Base-by-base conservation (phyloP, 2,329 filamentous ascomycete genomes). In the Nemania sp. region DNA sequence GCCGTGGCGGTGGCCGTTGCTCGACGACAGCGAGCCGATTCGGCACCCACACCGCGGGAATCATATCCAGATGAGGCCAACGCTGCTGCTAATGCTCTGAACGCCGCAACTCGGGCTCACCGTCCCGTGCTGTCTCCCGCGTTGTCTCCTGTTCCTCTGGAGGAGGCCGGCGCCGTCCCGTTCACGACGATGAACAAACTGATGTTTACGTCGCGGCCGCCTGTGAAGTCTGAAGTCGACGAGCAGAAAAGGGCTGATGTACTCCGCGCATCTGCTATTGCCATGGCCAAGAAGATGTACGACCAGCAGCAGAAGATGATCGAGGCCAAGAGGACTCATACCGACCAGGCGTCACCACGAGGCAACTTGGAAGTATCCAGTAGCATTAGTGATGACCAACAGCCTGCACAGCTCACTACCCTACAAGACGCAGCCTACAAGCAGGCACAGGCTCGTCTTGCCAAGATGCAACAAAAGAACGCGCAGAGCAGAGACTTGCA, bases 201-300 rank as follows among this genome's bases (percentile, higher is more conserved):
- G 69, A 92, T 97, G 88, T 97, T 91, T 77, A 93, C 91, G 0
- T 90, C 92, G 1, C 82, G 88, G 38, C 93, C 94, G 3, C 90
- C 90, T 0, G 88, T 97, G 2, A 85, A 88, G 27, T 82, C 87
- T 1, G 93, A 97, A 75, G 81, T 89, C 0, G 90, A 96, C 47
- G 93, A 97, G 75, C 87, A 90, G 78, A 89, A 87, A 69, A 88
- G 87, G 66, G 87, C 90, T 52, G 91, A 93, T 72, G 89, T 90
- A 4, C 83, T 97, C 2, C 91, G 91, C 70, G 93, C 93, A 32
- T 95, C 93, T 22, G 93, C 94, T 2, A 84, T 97, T 2, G 93
- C 92, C 11, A 97, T 98, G 93, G 94, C 94, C 6, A 92, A 91
- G 79, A 89, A 91, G 73, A 95, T 97, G 89, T 97, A 94, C 77